Base-by-base conservation (phyloP, 345 rosid genomes). In the Nephelium lappaceum region DNA sequence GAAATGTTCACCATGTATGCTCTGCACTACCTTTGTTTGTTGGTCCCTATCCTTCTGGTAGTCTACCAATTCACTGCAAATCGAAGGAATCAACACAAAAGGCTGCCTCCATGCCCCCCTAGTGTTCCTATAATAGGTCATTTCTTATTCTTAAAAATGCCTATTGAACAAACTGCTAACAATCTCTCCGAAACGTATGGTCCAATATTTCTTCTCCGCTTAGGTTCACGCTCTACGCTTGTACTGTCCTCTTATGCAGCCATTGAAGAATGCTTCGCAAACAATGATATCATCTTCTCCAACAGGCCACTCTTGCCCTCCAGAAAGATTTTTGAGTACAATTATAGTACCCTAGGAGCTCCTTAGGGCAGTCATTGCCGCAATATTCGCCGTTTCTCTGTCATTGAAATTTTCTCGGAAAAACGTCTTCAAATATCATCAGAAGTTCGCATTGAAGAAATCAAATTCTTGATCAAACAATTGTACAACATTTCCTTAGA, bases 111-210 rank as follows among this genome's bases (percentile, higher is more conserved):
- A 0, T 27, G 77, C 42, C 81, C 84, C 11, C 75, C 77, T 10
- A 21, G 77, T 67, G 72, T 75, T 39, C 82, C 86, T 9, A 58
- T 84, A 23, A 58, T 74, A 1, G 86, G 86, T 21, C 85, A 83
- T 78, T 49, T 77, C 55, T 80, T 69, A n/a, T 78, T 81, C 38
- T 57, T 84, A 12, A 81, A 71, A 51, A 31, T 45, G 23, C 83
- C 87, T 5, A 14, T 76, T 1, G 71, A 76, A 69, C 80, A 69
- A 21, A 24, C 83, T 19, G 75, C 78, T 11, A 70, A 58, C 23
- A 23, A 61, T 12, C 83, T 81, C 62, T 84, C 82, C 25, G 11
- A 42, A 0, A 81, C 74, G 63, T 84, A 81, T 62, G 86, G 84
- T 16, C 71, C 77, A 8, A 64, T 81, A 21, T 9, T 81, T 19